A percentile compares a stretch with the other conserved stretches of the same genome.
Evolutionary conservation across 2,329 filamentous ascomycete species (phyloP).

Genomic region (Magnaporthiopsis rhizophila): DNA sequence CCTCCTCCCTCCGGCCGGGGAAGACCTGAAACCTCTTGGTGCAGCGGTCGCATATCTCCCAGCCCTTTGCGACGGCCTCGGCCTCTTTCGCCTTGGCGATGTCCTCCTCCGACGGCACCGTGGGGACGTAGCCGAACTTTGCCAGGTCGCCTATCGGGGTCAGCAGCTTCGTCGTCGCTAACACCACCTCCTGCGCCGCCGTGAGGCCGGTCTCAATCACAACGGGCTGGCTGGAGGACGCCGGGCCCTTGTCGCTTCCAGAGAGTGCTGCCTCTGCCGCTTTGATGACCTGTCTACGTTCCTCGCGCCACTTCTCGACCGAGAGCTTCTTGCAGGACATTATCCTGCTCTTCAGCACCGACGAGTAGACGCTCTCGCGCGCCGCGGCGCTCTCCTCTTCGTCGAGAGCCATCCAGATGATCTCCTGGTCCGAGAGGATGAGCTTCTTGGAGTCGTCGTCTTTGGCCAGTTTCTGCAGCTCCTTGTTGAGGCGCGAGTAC

Average conservation of each 20-base stretch:
- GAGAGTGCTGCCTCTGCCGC: neutral
- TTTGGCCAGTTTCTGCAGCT: constrained; percentile 44
- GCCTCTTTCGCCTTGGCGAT: constrained; percentile 59
- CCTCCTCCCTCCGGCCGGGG: constrained; percentile 69
- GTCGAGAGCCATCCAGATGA: constrained; percentile 63
- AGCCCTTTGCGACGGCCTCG: constrained; percentile 60
- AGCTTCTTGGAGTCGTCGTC: constrained; percentile 42
- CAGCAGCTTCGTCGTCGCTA: constrained; percentile 50
- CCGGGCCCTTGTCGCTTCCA: neutral
- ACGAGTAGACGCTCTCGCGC: constrained; percentile 65
- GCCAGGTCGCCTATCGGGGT: constrained; percentile 58
- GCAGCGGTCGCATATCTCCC: constrained; percentile 87
- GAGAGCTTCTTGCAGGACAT: constrained; percentile 69
- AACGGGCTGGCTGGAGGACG: constrained; percentile 6
- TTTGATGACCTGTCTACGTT: constrained; percentile 27
- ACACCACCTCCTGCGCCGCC: constrained; percentile 55
- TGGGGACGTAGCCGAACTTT: constrained; percentile 66
- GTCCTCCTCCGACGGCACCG: constrained; percentile 55
- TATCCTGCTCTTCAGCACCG: constrained; percentile 76
- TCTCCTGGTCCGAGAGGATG: constrained; percentile 53
- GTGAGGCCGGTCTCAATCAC: constrained; percentile 62
- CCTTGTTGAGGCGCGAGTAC: constrained; percentile 58
- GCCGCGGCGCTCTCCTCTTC: constrained; percentile 73
- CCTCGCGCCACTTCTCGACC: constrained; percentile 61
- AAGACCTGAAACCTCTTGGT: constrained; percentile 84